A percentile compares a stretch with the other conserved stretches of the same genome.
phyloP scores from a whole-genome alignment of 257 asterid genomes.

The Primulina tabacum region DNA sequence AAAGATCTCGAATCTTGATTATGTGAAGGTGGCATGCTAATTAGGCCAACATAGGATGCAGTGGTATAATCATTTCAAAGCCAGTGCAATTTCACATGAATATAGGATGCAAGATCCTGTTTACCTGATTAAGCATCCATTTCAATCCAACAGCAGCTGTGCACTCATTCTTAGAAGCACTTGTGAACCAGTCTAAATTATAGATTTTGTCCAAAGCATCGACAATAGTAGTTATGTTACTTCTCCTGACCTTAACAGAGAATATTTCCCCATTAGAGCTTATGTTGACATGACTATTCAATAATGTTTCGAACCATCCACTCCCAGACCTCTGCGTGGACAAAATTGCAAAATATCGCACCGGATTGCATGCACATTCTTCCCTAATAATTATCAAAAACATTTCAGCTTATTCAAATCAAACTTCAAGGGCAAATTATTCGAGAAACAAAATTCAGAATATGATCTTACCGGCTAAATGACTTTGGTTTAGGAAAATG shows the following conservation, averaged over 20 bases:
- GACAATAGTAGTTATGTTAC: slow-evolving; percentile 57
- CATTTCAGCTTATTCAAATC: slow-evolving; percentile 16
- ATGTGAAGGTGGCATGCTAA: background rate
- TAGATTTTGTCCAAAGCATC: slow-evolving; percentile 80
- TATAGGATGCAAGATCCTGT: slow-evolving; percentile 21
- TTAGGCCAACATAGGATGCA: background rate
- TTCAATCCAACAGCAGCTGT: slow-evolving; percentile 97
- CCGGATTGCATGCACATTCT: slow-evolving; percentile 84
- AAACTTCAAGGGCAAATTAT: slow-evolving; percentile 1
- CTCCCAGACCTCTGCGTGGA: slow-evolving; percentile 95
- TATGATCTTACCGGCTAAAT: slow-evolving; percentile 56
- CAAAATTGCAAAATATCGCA: slow-evolving; percentile 71
- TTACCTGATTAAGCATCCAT: slow-evolving; percentile 96
- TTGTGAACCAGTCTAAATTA: slow-evolving; percentile 76
- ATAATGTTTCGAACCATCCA: slow-evolving; percentile 90
- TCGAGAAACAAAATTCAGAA: slow-evolving; percentile 2
- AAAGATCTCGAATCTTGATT: slow-evolving; percentile 3
- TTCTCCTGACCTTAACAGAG: slow-evolving; percentile 72
- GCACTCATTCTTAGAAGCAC: slow-evolving; percentile 97
- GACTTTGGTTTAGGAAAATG: slow-evolving; percentile 83
- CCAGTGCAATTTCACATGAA: background rate
- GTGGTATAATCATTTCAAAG: background rate
- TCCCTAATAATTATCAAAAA: slow-evolving; percentile 45
- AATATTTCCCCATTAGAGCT: slow-evolving; percentile 94
- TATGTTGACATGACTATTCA: slow-evolving; percentile 78